Conservation (phyloP, 352 stramenopile species). For the Pythium biforme region DNA sequence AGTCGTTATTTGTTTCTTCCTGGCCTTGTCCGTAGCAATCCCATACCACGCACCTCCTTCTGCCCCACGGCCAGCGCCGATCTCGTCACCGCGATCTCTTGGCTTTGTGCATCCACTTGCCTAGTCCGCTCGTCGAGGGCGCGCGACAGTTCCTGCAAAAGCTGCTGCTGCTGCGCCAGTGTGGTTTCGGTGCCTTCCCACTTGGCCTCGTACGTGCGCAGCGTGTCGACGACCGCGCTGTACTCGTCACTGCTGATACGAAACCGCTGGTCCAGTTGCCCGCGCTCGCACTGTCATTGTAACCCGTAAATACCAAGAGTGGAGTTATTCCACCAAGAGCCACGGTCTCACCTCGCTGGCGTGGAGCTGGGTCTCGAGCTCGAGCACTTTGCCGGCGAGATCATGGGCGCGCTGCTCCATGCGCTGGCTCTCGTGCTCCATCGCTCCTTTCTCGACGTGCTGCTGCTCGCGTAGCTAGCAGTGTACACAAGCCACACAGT, state of each 20-base stretch:
- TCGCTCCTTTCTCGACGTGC: neutral
- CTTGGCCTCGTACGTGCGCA: constrained; percentile 47
- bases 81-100: constrained; percentile 1
- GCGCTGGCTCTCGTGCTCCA: constrained; percentile 7
- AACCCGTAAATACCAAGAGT: neutral
- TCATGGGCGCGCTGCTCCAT: constrained; percentile 10
- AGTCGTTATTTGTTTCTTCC: too few species aligned
- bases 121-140: constrained; percentile 14
- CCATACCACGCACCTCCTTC: constrained; percentile 15
- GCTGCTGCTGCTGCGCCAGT: constrained; percentile 37
- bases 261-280: constrained; percentile 11
- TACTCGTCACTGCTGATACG: constrained; percentile 4
- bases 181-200: constrained; percentile 32
- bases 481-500: too few species aligned
- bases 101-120: constrained; percentile 1
- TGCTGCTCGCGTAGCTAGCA: constrained; percentile 21
- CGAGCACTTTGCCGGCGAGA: constrained; percentile 4
- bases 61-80: neutral
- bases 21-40: too few species aligned
- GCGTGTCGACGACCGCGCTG: constrained; percentile 8
- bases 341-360: neutral
- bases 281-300: constrained; percentile 1
- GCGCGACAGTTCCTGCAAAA: constrained; percentile 40
- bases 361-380: neutral
- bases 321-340: neutral